These are phyloP conservation scores for Cardamine resedifolia DNA, from an alignment of 345 rosid species.

Conservation along the genomic window DNA sequence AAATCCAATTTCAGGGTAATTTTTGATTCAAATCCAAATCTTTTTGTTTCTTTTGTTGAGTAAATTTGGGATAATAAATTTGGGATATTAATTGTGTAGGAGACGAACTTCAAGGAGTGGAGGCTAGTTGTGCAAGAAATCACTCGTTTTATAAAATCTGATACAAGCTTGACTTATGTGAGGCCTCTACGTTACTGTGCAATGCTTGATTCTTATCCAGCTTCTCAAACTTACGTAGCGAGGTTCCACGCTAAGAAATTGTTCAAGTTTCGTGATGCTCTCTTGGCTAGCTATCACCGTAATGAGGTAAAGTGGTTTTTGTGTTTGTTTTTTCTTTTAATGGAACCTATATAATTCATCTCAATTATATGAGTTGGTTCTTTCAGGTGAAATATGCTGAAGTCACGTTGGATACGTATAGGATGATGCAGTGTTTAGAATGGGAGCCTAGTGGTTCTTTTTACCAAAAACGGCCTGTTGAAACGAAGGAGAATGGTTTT, in stretches of 20 bases:
- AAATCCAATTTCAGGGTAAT: constrained; percentile 70
- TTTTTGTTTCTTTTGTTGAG: not conserved
- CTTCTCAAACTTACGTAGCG: constrained; percentile 70
- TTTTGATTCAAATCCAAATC: not conserved
- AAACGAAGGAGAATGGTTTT: constrained; percentile 72
- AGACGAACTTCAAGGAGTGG: constrained; percentile 90
- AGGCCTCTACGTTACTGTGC: constrained; percentile 82
- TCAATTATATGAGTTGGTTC: constrained; percentile 9
- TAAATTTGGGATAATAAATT: not conserved
- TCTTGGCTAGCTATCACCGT: constrained; percentile 78
- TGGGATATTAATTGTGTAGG: constrained; percentile 46
- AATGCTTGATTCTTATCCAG: constrained; percentile 63
- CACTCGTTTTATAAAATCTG: constrained; percentile 56
- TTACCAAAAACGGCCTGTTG: constrained; percentile 57
- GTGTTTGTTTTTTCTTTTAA: not conserved
- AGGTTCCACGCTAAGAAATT: constrained; percentile 86
- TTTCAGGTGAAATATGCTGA: constrained; percentile 92
- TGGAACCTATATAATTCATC: not conserved
- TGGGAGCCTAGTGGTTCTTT: constrained; percentile 92
- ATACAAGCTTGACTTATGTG: constrained; percentile 42
- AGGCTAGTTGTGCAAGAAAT: constrained; percentile 84
- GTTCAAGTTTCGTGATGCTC: constrained; percentile 76
- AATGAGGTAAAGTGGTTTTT: constrained; percentile 58
- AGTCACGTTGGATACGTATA: constrained; percentile 78
- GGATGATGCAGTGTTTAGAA: constrained; percentile 96